Conservation (phyloP, 768 basidiomycete genomes). For the Thelephora ganbajun region DNA sequence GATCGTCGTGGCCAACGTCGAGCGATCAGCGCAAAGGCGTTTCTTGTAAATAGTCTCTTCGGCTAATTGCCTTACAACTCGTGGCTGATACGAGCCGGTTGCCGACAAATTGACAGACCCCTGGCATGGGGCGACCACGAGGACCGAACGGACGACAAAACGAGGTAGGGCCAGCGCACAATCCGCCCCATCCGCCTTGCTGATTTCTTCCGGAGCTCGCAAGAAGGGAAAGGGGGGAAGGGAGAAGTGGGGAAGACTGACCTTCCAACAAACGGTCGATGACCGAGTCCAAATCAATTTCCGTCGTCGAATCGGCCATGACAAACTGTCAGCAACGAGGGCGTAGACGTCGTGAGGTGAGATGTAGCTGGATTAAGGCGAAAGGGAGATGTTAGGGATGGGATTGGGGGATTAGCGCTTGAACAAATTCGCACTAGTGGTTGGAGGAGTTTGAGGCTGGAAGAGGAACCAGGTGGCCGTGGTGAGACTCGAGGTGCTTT, state of each 20-base stretch:
- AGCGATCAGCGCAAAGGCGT: no score
- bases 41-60: no score
- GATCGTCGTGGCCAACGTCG: not conserved
- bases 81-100: no score
- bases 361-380: not conserved
- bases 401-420: conserved; percentile 8
- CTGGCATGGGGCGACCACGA: no score
- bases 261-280: conserved; percentile 97
- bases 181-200: conserved; percentile 6
- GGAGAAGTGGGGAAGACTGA: conserved; percentile 27
- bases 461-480: conserved; percentile 8
- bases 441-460: conserved; percentile 4
- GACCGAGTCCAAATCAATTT: conserved; percentile 99
- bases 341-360: conserved; percentile 11
- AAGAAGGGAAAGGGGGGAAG: not conserved
- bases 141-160: no score
- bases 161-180: not conserved
- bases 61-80: no score
- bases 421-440: conserved; percentile 4
- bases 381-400: conserved; percentile 3
- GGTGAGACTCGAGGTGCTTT: conserved; percentile 2
- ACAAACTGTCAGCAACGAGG: conserved; percentile 8
- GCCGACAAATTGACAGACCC: no score
- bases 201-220: no score
- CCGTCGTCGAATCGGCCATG: conserved; percentile 74